A percentile compares a stretch with the other conserved stretches of the same genome.
Conservation (phyloP, 768 basidiomycete species). For the Podaxis carcinomalis region DNA sequence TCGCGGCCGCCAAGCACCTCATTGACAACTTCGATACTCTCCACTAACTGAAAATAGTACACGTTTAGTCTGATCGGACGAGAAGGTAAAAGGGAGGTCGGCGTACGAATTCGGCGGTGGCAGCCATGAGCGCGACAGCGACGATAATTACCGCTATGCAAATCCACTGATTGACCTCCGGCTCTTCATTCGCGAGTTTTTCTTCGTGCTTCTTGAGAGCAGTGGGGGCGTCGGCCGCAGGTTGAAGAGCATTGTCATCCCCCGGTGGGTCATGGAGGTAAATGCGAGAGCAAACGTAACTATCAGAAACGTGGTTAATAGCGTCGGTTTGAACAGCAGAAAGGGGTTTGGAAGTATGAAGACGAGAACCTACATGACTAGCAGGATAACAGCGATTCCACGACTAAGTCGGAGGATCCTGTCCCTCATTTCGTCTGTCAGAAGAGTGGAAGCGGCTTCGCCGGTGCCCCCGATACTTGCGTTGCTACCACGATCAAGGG, state of each 20-base stretch:
- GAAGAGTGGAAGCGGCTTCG: slow-evolving; percentile 19
- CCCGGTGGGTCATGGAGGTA: slow-evolving; percentile 72
- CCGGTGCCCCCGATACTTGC: slow-evolving; percentile 13
- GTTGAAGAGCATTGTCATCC: slow-evolving; percentile 38
- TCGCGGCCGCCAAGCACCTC: slow-evolving; percentile 35
- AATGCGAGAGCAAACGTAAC: slow-evolving; percentile 64
- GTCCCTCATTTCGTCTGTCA: slow-evolving; percentile 40
- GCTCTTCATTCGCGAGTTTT: slow-evolving; percentile 33
- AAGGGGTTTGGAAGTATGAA: not conserved
- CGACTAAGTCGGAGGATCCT: slow-evolving; percentile 59
- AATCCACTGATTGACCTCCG: slow-evolving; percentile 61
- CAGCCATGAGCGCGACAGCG: slow-evolving; percentile 58
- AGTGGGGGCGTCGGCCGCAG: slow-evolving; percentile 40
- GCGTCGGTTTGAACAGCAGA: not conserved
- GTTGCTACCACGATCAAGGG: slow-evolving; percentile 28
- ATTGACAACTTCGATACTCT: slow-evolving; percentile 55
- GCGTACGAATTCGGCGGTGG: slow-evolving; percentile 67
- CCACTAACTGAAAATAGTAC: slow-evolving; percentile 44
- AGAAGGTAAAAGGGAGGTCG: not conserved
- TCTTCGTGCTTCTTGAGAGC: slow-evolving; percentile 37
- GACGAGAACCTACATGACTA: slow-evolving; percentile 43
- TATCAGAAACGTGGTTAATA: slow-evolving; percentile 17
- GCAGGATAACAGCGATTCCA: slow-evolving; percentile 59
- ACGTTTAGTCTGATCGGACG: no score
- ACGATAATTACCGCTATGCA: slow-evolving; percentile 48